Evolutionary conservation across 495 filamentous ascomycete genomes (phyloP), one percentile per base, ranked within the genome.

Genomic region (Penicillium manginii): DNA sequence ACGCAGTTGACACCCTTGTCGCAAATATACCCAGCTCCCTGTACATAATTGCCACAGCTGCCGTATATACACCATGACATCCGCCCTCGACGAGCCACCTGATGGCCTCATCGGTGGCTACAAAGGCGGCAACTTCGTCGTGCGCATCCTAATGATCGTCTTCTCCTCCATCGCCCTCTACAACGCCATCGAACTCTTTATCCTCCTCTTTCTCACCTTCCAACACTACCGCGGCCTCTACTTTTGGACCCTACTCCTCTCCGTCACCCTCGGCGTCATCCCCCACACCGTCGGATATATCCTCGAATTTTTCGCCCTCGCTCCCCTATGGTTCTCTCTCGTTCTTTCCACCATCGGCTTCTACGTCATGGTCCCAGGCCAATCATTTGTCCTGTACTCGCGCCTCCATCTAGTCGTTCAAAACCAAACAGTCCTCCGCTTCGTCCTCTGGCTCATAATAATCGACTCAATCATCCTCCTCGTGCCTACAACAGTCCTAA

Each of bases 341-440:
- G 69, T 71, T 0, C 50, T 84, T 0, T 68, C 76, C 40, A 77
- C 77, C 15, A 66, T 84, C 37, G 86, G 86, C 0, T 90, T 85
- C 78, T 82, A 78, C 48, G 62, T 70, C 37, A 87, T 88, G 84
- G 84, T 89, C 0, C 83, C 84, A 0, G 84, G 84, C 3, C 86
- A 88, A 68, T 85, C 84, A n/a, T 58, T 89, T 14, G 85, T 90
- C 3, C 77, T 90, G 10, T 90, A 83, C 62, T 88, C 86, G 3
- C 83, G 87, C 10, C 80, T 90, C 0, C 83, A 88, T 62, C 70
- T 88, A 29, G 74, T 90, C 18, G 73, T 82, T 7, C 76, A 79
- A 42, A 80, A 75, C 22, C 67, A 62, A 15, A 69, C 59, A n/a
- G 54, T 79, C 9, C 66, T 87, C 2, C 80, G 81, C n/a, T 64